Percentiles rank a stretch among this genome's conserved stretches.
Evolutionary conservation across 805 yeast genomes (phyloP).

Genomic region (Brettanomyces anomalus): DNA sequence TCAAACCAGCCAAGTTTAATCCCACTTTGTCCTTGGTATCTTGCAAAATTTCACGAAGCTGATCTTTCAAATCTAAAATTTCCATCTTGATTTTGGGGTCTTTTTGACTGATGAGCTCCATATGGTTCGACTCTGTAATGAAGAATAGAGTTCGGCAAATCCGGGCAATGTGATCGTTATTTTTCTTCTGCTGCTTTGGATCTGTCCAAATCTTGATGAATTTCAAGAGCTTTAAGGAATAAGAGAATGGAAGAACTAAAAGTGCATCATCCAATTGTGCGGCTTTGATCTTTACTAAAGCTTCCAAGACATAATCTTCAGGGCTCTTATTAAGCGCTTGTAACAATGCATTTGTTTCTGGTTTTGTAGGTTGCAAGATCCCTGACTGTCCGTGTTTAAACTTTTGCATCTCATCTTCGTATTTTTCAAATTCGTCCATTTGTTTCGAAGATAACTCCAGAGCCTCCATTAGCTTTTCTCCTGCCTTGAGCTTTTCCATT

Average conservation of each 20-base stretch:
- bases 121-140: constrained; percentile 62
- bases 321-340: constrained; percentile 65
- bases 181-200: constrained; percentile 33
- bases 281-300: constrained; percentile 60
- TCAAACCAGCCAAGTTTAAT: constrained; percentile 75
- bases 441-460: constrained; percentile 75
- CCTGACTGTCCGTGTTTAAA: constrained; percentile 31
- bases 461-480: constrained; percentile 89
- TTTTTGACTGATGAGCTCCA: constrained; percentile 65
- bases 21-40: constrained; percentile 57
- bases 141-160: constrained; percentile 74
- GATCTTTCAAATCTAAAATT: constrained; percentile 51
- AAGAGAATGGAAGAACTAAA: constrained; percentile 82
- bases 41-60: constrained; percentile 49
- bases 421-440: constrained; percentile 45
- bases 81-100: constrained; percentile 57
- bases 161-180: constrained; percentile 42
- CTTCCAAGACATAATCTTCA: constrained; percentile 68
- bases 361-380: constrained; percentile 45
- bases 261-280: constrained; percentile 90
- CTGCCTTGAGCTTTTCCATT: constrained; percentile 85
- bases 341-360: constrained; percentile 63
- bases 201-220: constrained; percentile 72
- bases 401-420: constrained; percentile 30
- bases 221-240: constrained; percentile 57